phyloP scores from a whole-genome alignment of 331 rosid species.

The Spiraea crenata region DNA sequence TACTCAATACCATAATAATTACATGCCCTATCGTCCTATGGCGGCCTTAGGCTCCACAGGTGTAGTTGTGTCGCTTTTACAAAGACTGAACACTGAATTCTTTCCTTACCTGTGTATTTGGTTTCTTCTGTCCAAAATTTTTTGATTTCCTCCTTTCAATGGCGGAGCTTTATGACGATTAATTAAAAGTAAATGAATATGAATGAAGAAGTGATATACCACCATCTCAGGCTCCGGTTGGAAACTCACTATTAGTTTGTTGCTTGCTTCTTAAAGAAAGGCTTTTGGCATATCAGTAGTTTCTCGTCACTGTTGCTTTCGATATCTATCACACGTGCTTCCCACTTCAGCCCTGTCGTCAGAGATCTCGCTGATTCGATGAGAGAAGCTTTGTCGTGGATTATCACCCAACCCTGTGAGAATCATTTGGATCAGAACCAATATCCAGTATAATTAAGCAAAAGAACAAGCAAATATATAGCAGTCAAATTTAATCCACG shows the following conservation, averaged over 20 bases:
- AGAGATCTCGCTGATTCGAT: slow-evolving; percentile 77
- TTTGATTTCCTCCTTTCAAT: slow-evolving; percentile 33
- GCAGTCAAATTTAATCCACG: too few relatives aligned
- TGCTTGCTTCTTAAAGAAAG: slow-evolving; percentile 77
- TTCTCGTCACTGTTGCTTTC: slow-evolving; percentile 83
- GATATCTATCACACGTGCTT: slow-evolving; percentile 75
- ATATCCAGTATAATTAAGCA: too few relatives aligned
- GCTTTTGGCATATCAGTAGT: slow-evolving; percentile 89
- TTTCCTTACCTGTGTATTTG: slow-evolving; percentile 28
- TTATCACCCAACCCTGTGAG: slow-evolving; percentile 90
- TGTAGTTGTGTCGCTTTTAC: slow-evolving; percentile 49
- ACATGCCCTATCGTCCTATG: slow-evolving; percentile 57
- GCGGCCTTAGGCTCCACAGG: slow-evolving; percentile 79
- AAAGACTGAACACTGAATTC: slow-evolving; percentile 19
- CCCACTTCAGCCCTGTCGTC: slow-evolving; percentile 85
- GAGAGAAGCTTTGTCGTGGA: slow-evolving; percentile 63
- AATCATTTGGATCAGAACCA: slow-evolving; percentile 25
- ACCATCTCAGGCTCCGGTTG: slow-evolving; percentile 34
- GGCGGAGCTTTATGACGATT: slow-evolving; percentile 46
- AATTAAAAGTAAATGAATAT: slow-evolving; percentile 63
- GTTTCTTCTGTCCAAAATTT: slow-evolving; percentile 54
- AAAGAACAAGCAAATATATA: too few relatives aligned
- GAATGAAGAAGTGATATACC: slow-evolving; percentile 47
- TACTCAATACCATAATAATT: slow-evolving; percentile 62
- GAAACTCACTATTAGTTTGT: slow-evolving; percentile 46